These are phyloP conservation scores for Arthromyces matolae DNA, from an alignment of 768 basidiomycete species.

Conservation along the genomic window DNA sequence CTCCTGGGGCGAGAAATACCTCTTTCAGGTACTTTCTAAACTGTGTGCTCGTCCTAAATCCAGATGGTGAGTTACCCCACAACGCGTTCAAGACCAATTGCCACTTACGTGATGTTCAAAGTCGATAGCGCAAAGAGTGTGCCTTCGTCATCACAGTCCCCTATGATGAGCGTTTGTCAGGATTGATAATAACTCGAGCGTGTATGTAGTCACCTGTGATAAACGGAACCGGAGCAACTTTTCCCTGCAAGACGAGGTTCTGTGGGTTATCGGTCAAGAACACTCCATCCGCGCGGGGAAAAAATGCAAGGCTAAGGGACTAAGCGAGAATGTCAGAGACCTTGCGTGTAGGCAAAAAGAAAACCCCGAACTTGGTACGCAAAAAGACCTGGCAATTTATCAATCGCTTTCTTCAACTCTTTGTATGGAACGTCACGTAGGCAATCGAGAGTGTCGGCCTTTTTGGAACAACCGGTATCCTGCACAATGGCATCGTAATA, in stretches of 20 bases:
- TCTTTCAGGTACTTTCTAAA: too few species aligned
- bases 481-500: constrained; percentile 43
- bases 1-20: too few species aligned
- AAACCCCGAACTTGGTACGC: constrained; percentile 23
- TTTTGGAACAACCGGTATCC: constrained; percentile 36
- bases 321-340: constrained; percentile 27
- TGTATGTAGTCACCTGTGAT: constrained; percentile 37
- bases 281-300: constrained; percentile 46
- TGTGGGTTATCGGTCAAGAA: constrained; percentile 45
- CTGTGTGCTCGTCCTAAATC: too few species aligned
- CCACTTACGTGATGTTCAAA: constrained; percentile 47
- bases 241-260: constrained; percentile 38
- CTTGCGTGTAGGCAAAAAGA: background rate
- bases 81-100: too few species aligned
- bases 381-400: constrained; percentile 38
- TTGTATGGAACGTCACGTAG: constrained; percentile 37
- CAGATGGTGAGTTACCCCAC: too few species aligned
- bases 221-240: constrained; percentile 46
- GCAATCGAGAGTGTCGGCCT: constrained; percentile 41
- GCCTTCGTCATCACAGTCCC: constrained; percentile 58
- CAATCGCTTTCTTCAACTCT: constrained; percentile 37
- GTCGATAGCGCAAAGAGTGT: constrained; percentile 45
- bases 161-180: constrained; percentile 19
- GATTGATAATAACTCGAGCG: constrained; percentile 2
- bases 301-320: constrained; percentile 45